Percentiles rank a stretch among this genome's conserved stretches.
phyloP scores from a whole-genome alignment of 805 yeast genomes.

The Saccharomycopsis babjevae region DNA sequence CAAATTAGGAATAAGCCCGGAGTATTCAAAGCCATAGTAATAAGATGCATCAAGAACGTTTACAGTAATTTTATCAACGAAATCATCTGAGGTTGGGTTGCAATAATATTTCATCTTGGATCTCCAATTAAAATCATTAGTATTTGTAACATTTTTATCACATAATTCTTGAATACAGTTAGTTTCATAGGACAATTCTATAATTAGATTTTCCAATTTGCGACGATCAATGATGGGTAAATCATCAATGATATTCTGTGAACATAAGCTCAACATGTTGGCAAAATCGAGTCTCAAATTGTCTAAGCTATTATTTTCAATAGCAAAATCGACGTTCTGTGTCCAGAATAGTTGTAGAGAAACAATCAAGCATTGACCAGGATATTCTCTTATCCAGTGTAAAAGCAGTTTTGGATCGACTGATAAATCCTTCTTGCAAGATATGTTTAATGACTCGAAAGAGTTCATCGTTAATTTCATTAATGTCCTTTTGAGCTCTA shows the following conservation, averaged over 20 bases:
- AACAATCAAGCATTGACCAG: constrained; percentile 48
- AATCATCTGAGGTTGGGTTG: constrained; percentile 22
- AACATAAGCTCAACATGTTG: constrained; percentile 23
- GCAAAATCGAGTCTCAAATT: constrained; percentile 4
- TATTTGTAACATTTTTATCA: constrained; percentile 11
- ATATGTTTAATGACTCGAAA: constrained; percentile 13
- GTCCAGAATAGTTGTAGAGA: constrained; percentile 54
- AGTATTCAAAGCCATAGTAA: constrained; percentile 70
- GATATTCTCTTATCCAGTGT: constrained; percentile 31
- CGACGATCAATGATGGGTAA: constrained; percentile 27
- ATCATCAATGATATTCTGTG: constrained; percentile 25
- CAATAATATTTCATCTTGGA: constrained; percentile 43
- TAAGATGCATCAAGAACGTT: constrained; percentile 43
- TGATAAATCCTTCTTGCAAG: constrained; percentile 13
- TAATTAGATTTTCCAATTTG: constrained; percentile 49
- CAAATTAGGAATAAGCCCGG: constrained; percentile 62
- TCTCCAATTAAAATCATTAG: constrained; percentile 34
- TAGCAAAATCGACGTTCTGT: constrained; percentile 25
- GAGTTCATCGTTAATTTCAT: constrained; percentile 28
- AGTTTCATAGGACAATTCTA: constrained; percentile 55
- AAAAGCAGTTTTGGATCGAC: constrained; percentile 19
- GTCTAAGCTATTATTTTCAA: not conserved
- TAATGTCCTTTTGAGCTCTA: constrained; percentile 39
- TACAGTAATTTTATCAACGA: constrained; percentile 31
- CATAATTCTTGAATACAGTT: constrained; percentile 28